Conservation (phyloP, 2,329 filamentous ascomycete genomes). For the Periconia sp. region DNA sequence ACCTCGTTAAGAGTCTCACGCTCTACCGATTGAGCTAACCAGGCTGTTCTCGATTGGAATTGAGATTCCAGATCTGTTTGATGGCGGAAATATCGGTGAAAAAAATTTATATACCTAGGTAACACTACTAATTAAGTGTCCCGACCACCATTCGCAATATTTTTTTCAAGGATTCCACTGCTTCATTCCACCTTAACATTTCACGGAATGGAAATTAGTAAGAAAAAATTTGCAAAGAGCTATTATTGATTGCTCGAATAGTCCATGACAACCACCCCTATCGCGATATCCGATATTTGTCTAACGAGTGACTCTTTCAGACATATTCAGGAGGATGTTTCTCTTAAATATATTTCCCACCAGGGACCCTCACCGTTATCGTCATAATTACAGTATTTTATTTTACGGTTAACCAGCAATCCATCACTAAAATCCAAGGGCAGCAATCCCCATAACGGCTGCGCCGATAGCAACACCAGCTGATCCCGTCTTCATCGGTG, state of each 20-base stretch:
- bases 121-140: neutral
- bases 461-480: slow-evolving; percentile 22
- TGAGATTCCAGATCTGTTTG: neutral
- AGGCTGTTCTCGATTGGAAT: slow-evolving; percentile 7
- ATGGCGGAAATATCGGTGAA: neutral
- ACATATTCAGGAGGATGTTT: no score
- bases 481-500: slow-evolving; percentile 18
- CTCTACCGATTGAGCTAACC: slow-evolving; percentile 35
- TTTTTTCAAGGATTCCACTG: no score
- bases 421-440: slow-evolving; percentile 17
- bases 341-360: no score
- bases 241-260: no score
- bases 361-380: neutral
- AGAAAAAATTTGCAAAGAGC: no score
- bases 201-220: neutral
- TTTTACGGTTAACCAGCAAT: neutral
- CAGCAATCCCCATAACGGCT: slow-evolving; percentile 23
- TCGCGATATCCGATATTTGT: no score
- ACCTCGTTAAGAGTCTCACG: slow-evolving; percentile 25
- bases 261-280: no score
- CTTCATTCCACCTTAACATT: neutral
- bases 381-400: neutral
- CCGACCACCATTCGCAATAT: no score
- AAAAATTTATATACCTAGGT: neutral
- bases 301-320: no score